phyloP scores from a whole-genome alignment of 768 basidiomycete genomes.

The Termitomyces sp. region DNA sequence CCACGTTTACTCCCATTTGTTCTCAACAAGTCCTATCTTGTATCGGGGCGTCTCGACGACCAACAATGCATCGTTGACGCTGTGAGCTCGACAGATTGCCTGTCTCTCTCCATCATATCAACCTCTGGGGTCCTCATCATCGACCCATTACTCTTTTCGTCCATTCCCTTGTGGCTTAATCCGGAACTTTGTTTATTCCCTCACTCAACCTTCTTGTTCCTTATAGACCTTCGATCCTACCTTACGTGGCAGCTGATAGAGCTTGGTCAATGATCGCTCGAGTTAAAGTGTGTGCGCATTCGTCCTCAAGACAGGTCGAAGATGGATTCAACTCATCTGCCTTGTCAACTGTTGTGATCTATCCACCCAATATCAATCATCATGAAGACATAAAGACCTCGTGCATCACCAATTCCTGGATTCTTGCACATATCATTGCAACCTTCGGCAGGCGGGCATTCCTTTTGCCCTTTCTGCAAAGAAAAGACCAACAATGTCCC shows the following conservation, averaged over 20 bases:
- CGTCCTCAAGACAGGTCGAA: not conserved
- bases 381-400: not conserved
- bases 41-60: not conserved
- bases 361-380: not conserved
- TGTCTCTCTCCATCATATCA: not conserved
- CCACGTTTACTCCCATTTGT: not conserved
- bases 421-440: not conserved
- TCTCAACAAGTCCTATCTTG: not conserved
- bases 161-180: slow-evolving; percentile 12
- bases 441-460: not conserved
- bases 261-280: not conserved
- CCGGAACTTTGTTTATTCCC: slow-evolving; percentile 14
- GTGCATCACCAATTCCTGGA: not conserved
- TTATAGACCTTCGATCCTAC: not conserved
- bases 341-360: not conserved
- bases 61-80: not conserved
- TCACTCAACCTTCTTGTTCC: slow-evolving; percentile 15
- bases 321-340: not conserved
- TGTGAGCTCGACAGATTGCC: not conserved
- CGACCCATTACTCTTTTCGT: slow-evolving; percentile 10
- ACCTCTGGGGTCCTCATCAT: not conserved
- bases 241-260: not conserved
- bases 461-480: not conserved
- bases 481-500: not conserved
- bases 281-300: not conserved